Evolutionary conservation across 106 monocot genomes (phyloP), one percentile per base, ranked within the genome.

Genomic region (Phalaenopsis aphrodite): DNA sequence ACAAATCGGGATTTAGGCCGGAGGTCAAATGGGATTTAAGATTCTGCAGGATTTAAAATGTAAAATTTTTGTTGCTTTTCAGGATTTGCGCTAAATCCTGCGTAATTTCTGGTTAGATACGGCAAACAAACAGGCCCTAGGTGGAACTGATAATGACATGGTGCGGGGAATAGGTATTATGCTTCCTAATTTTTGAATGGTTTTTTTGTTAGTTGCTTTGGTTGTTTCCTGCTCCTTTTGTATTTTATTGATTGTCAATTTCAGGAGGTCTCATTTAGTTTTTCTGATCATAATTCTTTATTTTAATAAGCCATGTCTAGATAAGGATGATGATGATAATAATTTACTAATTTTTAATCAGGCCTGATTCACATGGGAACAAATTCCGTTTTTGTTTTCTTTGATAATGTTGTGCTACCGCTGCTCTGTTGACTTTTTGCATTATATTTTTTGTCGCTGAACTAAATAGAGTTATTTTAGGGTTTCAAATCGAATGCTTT

Each of bases 261-360:
- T 69, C 69, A 69, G 11, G 39, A 1, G 15, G 6, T 68, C 10
- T 68, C 38, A 0, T 37, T 68, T 68, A 61, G 61, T 61, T 61
- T n/a, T 65, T 65, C 7, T 65, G 8, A 23, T 8, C 23, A 57
- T 57, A 23, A 10, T 65, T 65, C 8, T 24, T 65, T 30, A 65
- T 65, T 65, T 65, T 65, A 65, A 23, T 65, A 65, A n/a, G n/a
- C 23, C 24, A 64, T 65, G 64, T 65, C 14, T 21, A 6, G 64
- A 65, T 65, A 15, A 69, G 69, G 69, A 36, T 69, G 14, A 69
- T 69, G 69, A 69, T 69, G 38, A 69, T 61, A n/a, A 61, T 61
- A 52, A n/a, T 38, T 14, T 15, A n/a, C 69, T 39, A 69, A 39
- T 39, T 39, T 69, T 0, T 69, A 69, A 39, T 41, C 37, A 38